Evolutionary conservation across 345 rosid species (phyloP), one percentile per base, ranked within the genome.

Genomic region (Brassica cretica): DNA sequence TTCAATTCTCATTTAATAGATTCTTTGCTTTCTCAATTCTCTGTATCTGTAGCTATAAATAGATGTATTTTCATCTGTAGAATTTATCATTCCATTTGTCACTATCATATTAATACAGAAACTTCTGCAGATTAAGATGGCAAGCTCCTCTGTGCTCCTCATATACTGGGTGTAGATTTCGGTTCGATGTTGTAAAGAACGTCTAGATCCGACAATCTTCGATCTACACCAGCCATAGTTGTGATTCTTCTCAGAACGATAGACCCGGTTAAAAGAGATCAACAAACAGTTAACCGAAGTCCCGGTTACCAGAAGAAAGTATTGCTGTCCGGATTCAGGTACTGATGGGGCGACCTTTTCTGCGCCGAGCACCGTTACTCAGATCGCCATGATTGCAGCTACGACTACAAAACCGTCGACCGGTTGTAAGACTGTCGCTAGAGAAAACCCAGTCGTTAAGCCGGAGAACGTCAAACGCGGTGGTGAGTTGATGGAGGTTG

Each of bases 281-380:
- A 41, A 41, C 51, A 41, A 11, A 41, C n/a, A 11, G 51, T 33
- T 6, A 30, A 30, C 33, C 33, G 5, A 3, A 5, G 6, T 4
- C 33, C 94, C 0, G 95, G 98, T 15, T 94, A 97, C 76, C 70
- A 84, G 75, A 85, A 89, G 72, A 90, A 85, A 74, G 98, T 94
- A 1, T 97, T 97, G 0, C 86, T 94, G 89, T 92, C 97, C 83
- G 98, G 98, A 11, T 94, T 94, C 76, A 81, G 98, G 60, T 94
- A 97, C 81, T 90, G 98, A 1, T 94, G 98, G 49, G 97, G 98
- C 0, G 98, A 94, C 18, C 89, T 94, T 12, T 94, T 95, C 71
- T 95, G 99, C 53, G 76, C 88, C 16, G 97, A 92, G 19, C 98
- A 94, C 30, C 89, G 98, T 41, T 95, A 95, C 72, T 90, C 98